Evolutionary conservation across 192 early-diverging fungal genomes (phyloP).

Genomic region (Backusella westeae): DNA sequence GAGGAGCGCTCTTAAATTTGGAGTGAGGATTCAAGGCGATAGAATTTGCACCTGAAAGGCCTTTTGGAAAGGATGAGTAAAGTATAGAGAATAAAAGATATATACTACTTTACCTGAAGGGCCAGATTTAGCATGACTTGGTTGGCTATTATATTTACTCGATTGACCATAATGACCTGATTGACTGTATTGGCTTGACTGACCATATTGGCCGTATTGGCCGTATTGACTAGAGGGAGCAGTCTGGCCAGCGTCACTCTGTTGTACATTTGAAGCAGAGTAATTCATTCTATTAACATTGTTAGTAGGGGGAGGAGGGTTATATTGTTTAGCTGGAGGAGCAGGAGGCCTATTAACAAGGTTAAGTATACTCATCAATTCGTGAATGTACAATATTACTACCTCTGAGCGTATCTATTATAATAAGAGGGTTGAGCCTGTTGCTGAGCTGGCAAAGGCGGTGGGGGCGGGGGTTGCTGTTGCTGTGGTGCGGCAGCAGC

Average conservation of each 20-base stretch:
- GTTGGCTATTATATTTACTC: neutral
- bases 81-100: neutral
- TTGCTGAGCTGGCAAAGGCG: neutral
- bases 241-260: neutral
- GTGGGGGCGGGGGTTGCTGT: neutral
- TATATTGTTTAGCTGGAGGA: neutral
- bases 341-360: neutral
- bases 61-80: neutral
- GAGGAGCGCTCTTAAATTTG: neutral
- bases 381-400: neutral
- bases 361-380: neutral
- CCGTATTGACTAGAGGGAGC: neutral
- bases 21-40: neutral
- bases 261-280: neutral
- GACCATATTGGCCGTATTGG: neutral
- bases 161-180: neutral
- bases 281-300: neutral
- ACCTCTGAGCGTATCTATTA: neutral
- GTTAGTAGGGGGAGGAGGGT: neutral
- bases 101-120: neutral
- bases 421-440: neutral
- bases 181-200: neutral
- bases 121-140: neutral
- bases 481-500: neutral
- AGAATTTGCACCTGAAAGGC: neutral